phyloP scores from a whole-genome alignment of 1,284 basidiomycete species.

The Schizophyllum commune region DNA sequence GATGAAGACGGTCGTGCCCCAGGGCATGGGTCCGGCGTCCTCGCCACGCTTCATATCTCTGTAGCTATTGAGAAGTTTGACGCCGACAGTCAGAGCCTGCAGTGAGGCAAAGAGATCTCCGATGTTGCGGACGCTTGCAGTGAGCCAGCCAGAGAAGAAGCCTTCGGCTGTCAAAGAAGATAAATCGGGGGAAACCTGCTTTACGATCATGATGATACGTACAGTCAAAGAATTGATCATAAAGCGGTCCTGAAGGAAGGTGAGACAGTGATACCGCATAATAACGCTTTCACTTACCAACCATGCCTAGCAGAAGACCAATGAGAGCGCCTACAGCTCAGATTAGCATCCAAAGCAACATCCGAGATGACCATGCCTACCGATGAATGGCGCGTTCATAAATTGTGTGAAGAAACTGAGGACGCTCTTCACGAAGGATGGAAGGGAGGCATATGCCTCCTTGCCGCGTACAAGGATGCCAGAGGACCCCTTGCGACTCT shows the following conservation, averaged over 20 bases:
- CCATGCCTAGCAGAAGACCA: background rate
- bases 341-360: background rate
- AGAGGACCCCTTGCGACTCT: background rate
- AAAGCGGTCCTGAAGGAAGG: background rate
- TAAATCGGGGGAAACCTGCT: background rate
- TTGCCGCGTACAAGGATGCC: background rate
- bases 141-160: conserved; percentile 11
- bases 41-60: conserved; percentile 2
- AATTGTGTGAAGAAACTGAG: background rate
- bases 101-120: conserved; percentile 12
- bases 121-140: conserved; percentile 10
- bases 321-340: background rate
- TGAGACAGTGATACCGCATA: background rate
- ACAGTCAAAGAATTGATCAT: background rate
- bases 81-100: conserved; percentile 7
- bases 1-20: conserved; percentile 5
- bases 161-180: conserved; percentile 7
- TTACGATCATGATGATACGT: background rate
- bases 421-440: background rate
- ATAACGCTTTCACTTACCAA: background rate
- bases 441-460: background rate
- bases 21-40: conserved; percentile 1
- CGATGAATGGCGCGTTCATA: background rate
- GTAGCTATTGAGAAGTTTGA: conserved; percentile 1
- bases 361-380: background rate